Conservation (phyloP, 2,329 filamentous ascomycete species). For the Didymella pomorum region DNA sequence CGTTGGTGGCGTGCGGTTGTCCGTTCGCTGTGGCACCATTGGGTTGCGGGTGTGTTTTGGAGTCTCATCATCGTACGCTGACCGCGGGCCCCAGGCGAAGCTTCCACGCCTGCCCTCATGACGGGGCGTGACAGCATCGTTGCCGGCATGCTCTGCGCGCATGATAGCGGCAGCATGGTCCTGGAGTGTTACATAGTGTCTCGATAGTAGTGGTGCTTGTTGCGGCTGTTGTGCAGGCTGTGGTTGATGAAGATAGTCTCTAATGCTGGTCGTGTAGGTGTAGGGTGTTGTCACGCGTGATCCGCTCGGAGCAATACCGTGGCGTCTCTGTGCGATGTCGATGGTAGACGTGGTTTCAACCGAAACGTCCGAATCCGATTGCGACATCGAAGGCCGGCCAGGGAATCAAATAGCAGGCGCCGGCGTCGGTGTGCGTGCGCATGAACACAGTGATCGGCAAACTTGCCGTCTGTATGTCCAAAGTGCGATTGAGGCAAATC, state of each 20-base stretch:
- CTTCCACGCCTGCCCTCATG: constrained; percentile 36
- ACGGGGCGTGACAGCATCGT: constrained; percentile 24
- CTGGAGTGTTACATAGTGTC: constrained; percentile 36
- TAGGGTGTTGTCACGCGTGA: constrained; percentile 13
- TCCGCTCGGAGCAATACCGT: constrained; percentile 4
- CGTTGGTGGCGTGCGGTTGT: constrained; percentile 27
- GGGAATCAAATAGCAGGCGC: constrained; percentile 18
- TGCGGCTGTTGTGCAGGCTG: constrained; percentile 15
- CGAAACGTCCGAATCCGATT: constrained; percentile 16
- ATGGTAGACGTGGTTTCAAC: constrained; percentile 12
- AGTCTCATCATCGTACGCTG: constrained; percentile 13
- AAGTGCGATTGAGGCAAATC: not conserved
- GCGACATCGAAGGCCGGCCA: constrained; percentile 28
- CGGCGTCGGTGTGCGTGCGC: constrained; percentile 22
- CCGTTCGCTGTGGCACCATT: constrained; percentile 22
- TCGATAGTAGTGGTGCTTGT: constrained; percentile 7
- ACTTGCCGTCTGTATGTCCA: constrained; percentile 4
- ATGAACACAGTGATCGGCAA: constrained; percentile 23
- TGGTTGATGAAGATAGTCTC: constrained; percentile 9
- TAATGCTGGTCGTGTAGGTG: constrained; percentile 4
- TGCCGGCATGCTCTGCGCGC: constrained; percentile 9
- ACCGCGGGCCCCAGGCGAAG: constrained; percentile 33
- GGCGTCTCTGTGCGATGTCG: constrained; percentile 12
- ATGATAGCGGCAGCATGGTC: constrained; percentile 36
- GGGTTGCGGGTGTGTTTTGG: constrained; percentile 21